A percentile compares a stretch with the other conserved stretches of the same genome.
phyloP scores from a whole-genome alignment of 257 asterid species.

The Plantago ovata region DNA sequence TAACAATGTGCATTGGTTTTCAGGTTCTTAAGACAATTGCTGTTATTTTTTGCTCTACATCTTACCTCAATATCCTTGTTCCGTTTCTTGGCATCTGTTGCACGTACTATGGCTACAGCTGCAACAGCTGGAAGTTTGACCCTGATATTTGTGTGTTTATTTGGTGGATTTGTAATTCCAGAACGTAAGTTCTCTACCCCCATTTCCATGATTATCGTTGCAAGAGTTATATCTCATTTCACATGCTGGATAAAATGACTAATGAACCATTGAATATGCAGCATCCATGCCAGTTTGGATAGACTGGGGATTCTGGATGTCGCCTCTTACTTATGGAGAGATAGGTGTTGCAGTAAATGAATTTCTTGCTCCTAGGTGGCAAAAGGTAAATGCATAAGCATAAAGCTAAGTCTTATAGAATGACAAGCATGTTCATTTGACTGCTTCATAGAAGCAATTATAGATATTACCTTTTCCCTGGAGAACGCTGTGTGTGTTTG shows the following conservation, averaged over 20 bases:
- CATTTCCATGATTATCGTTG: background rate
- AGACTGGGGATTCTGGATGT: constrained; percentile 45
- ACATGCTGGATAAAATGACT: background rate
- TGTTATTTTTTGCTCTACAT: constrained; percentile 40
- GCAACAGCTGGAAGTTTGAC: constrained; percentile 32
- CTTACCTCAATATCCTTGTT: constrained; percentile 38
- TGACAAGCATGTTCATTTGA: background rate
- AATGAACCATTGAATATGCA: constrained; percentile 15
- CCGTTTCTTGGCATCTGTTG: constrained; percentile 45
- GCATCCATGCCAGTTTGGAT: constrained; percentile 49
- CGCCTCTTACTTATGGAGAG: constrained; percentile 47
- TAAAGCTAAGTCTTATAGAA: background rate
- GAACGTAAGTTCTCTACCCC: constrained; percentile 24
- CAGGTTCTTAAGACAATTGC: constrained; percentile 48
- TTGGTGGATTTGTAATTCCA: constrained; percentile 45
- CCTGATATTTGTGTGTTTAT: constrained; percentile 25
- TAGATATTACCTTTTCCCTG: background rate
- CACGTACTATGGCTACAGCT: constrained; percentile 32
- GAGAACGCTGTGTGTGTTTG: background rate
- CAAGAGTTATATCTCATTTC: background rate
- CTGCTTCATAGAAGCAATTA: background rate
- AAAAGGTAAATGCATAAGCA: constrained; percentile 28
- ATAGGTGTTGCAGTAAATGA: constrained; percentile 45
- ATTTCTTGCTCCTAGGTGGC: constrained; percentile 52
- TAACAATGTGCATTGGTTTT: background rate